Evolutionary conservation across 1,139 yeast species (phyloP).

Genomic region (Starmera stellimalicola): DNA sequence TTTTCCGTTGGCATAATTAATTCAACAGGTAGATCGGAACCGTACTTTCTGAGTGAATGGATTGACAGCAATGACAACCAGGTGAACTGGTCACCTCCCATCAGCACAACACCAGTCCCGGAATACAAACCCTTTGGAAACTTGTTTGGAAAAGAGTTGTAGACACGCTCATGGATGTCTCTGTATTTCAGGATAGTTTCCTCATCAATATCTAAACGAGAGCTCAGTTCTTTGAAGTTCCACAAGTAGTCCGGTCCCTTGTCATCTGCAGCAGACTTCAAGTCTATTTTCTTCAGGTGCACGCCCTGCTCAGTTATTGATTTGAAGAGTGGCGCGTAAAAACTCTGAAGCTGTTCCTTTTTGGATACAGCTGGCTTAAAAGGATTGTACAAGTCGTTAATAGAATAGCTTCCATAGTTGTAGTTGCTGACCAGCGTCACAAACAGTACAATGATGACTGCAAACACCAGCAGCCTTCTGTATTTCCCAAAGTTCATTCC

Average conservation of each 20-base stretch:
- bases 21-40: conserved; percentile 61
- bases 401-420: too few relatives aligned
- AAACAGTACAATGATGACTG: neutral
- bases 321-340: conserved; percentile 9
- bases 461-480: neutral
- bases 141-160: conserved; percentile 32
- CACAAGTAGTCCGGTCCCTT: conserved; percentile 9
- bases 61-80: conserved; percentile 52
- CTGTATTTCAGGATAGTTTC: conserved; percentile 36
- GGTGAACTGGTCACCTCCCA: conserved; percentile 41
- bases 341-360: conserved; percentile 7
- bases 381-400: neutral
- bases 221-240: conserved; percentile 7
- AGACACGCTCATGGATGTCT: conserved; percentile 42
- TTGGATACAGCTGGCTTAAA: conserved; percentile 3
- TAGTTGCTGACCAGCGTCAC: neutral
- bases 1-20: conserved; percentile 22
- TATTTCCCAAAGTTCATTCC: neutral
- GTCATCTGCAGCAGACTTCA: conserved; percentile 6
- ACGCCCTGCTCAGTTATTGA: conserved; percentile 7
- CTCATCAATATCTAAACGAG: conserved; percentile 28
- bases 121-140: conserved; percentile 38
- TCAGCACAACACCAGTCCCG: conserved; percentile 71
- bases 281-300: conserved; percentile 8
- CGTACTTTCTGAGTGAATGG: conserved; percentile 47